Base-by-base conservation (phyloP, 176 grass and related monocot genomes). In the Eragrostis nindensis region DNA sequence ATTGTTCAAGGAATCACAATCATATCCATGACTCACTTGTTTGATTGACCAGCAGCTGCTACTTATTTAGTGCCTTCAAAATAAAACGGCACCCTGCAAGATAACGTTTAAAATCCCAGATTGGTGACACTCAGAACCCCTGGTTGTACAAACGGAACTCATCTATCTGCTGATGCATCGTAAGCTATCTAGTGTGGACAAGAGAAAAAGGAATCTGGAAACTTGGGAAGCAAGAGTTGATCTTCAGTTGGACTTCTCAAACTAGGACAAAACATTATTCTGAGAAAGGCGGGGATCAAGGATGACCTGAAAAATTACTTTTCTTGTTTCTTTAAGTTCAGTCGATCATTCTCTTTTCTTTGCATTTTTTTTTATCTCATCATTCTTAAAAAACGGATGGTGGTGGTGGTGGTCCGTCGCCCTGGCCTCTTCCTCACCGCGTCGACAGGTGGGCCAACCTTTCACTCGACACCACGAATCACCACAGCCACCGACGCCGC, bases 1-100 rank as follows among this genome's bases (percentile, higher is more conserved):
- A 67, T 26, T 14, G 29, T 36, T 77, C 42, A 77, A 48, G 18
- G 67, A 15, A 63, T 75, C 71, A 71, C 65, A 40, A 19, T 30
- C 74, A 63, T 2, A 39, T 15, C 16, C 43, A 16, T 30, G 19
- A 52, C 15, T 46, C 21, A 56, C 45, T 79, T 71, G 16, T 22
- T 62, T 71, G 44, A 63, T 53, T 21, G 83, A 71, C 46, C 43
- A 78, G 27, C 43, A 78, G 27, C 54, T 21, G 43, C 17, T 16
- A 41, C 10, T 53, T 55, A 57, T 57, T 9, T 44, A 19, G 36
- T 76, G 22, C 22, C 44, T 49, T 44, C 8, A 24, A 27, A 36
- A 36, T 36, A 36, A 25, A 27, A 0, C 25, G 17, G 44, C 25
- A 49, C 26, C 50, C 55, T 50, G 7, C 4, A 71, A 50, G 66